phyloP scores from a whole-genome alignment of 2,329 filamentous ascomycete genomes.

The Beauveria medogensis region DNA sequence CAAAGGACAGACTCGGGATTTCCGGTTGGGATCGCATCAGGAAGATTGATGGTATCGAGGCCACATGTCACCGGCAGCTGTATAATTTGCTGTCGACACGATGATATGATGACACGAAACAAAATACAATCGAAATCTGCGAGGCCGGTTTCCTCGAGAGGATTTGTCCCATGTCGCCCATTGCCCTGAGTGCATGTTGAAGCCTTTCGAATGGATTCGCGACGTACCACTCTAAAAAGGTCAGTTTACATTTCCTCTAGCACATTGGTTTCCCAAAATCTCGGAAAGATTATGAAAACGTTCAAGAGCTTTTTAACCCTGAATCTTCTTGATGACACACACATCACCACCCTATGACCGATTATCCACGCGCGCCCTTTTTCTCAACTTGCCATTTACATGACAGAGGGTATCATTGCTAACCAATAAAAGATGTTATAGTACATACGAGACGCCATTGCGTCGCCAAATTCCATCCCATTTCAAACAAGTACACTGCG shows the following conservation, averaged over 20 bases:
- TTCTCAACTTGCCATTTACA: constrained; percentile 16
- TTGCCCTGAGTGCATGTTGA: constrained; percentile 11
- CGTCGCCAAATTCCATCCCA: no score
- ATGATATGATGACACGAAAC: constrained; percentile 23
- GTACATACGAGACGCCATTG: background rate
- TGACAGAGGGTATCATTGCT: constrained; percentile 30
- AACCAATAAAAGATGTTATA: constrained; percentile 17
- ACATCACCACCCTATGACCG: constrained; percentile 52
- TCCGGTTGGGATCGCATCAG: constrained; percentile 37
- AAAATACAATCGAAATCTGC: constrained; percentile 18
- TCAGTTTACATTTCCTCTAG: constrained; percentile 29
- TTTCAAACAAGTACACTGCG: background rate
- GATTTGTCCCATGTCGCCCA: background rate
- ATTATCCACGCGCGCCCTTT: constrained; percentile 4
- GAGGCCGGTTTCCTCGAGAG: constrained; percentile 7
- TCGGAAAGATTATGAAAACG: constrained; percentile 48
- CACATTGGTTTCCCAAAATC: constrained; percentile 17
- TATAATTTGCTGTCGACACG: constrained; percentile 24
- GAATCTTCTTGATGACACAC: constrained; percentile 49
- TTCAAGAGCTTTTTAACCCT: constrained; percentile 64
- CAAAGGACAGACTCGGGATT: constrained; percentile 33
- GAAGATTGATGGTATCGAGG: constrained; percentile 31
- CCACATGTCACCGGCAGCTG: constrained; percentile 41
- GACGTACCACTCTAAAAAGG: constrained; percentile 25
- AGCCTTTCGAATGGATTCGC: background rate